Conservation (phyloP, 345 rosid species). For the Corchorus capsularis region DNA sequence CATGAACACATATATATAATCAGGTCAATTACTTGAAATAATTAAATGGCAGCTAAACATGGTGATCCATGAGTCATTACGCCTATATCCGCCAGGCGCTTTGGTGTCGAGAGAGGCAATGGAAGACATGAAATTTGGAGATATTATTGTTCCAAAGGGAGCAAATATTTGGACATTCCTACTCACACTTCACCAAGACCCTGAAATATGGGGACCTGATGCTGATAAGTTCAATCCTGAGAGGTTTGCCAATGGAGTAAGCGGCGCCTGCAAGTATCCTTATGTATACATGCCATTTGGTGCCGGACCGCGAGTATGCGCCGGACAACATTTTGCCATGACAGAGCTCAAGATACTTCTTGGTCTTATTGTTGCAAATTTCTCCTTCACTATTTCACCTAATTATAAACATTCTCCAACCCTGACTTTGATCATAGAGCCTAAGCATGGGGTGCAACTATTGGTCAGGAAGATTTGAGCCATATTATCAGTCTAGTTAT, state of each 20-base stretch:
- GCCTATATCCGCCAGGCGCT: background rate
- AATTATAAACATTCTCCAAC: constrained; percentile 36
- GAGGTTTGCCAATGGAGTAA: constrained; percentile 36
- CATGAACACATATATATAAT: no score
- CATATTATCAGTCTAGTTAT: no score
- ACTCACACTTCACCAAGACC: constrained; percentile 35
- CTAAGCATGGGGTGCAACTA: constrained; percentile 18
- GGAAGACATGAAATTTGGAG: constrained; percentile 35
- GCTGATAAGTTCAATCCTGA: constrained; percentile 35
- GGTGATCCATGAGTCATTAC: constrained; percentile 27
- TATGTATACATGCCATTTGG: constrained; percentile 47
- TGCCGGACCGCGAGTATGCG: constrained; percentile 40
- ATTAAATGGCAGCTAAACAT: constrained; percentile 35
- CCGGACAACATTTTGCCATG: constrained; percentile 48
- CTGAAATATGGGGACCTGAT: constrained; percentile 48
- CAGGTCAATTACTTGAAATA: no score
- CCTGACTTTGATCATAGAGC: constrained; percentile 32
- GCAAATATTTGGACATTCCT: constrained; percentile 32
- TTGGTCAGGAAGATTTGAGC: background rate
- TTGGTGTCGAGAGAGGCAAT: constrained; percentile 42
- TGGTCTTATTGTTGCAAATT: constrained; percentile 30
- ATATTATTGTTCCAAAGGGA: constrained; percentile 36
- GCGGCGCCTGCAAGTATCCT: constrained; percentile 35
- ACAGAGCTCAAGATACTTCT: constrained; percentile 44
- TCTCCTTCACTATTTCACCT: constrained; percentile 36